Percentiles rank a stretch among this genome's conserved stretches.
Evolutionary conservation across 73 alveolate genomes (phyloP).

Genomic region (Breviolum minutum): DNA sequence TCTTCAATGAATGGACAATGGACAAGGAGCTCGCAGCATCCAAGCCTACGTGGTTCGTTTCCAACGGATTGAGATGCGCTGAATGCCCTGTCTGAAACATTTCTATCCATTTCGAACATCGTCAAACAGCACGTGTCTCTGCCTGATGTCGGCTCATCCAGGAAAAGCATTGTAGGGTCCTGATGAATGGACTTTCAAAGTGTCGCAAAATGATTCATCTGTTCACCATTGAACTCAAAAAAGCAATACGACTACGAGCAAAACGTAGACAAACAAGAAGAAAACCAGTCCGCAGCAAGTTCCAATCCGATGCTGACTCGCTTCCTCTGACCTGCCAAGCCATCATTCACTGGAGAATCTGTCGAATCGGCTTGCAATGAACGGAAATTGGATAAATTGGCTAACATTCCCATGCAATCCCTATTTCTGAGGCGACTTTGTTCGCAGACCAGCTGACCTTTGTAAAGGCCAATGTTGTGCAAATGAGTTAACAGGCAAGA

Average conservation of each 20-base stretch:
- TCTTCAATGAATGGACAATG: constrained; percentile 80
- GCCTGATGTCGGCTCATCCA: constrained; percentile 85
- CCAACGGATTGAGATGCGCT: not conserved
- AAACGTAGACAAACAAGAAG: not conserved
- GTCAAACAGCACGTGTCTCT: not conserved
- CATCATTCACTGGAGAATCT: not conserved
- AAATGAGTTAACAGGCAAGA: no score
- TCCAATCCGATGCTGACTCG: constrained; percentile 86
- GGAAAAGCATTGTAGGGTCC: constrained; percentile 86
- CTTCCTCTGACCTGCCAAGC: constrained; percentile 61
- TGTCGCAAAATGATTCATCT: no score
- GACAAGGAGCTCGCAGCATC: constrained; percentile 88
- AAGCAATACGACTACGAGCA: not conserved
- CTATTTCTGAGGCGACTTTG: no score
- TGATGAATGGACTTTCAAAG: not conserved
- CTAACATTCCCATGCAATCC: no score
- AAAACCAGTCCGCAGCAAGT: constrained; percentile 68
- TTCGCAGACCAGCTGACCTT: no score
- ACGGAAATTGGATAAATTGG: not conserved
- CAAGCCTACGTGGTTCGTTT: constrained; percentile 5
- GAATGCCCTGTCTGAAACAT: not conserved
- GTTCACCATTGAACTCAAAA: no score
- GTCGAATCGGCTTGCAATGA: not conserved
- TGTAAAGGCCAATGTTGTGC: no score
- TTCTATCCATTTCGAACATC: not conserved